Base-by-base conservation (phyloP, 768 basidiomycete genomes). In the Gloeostereum incarnatum region DNA sequence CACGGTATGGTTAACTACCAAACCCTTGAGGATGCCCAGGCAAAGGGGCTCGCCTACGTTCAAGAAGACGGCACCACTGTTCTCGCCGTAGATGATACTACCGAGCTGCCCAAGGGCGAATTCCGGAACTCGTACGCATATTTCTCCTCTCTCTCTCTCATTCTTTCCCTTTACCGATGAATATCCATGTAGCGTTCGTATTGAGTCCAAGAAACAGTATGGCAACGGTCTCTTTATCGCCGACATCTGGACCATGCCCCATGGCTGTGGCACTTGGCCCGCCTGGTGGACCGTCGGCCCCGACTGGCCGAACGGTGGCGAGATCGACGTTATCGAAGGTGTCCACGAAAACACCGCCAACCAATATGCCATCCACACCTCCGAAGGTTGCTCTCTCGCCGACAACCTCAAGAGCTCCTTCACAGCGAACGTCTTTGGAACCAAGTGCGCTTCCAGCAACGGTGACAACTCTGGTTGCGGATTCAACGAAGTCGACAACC, bases 281-380 rank as follows among this genome's bases (percentile, higher is more conserved):
- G 71, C 69, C 13, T 71, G 25, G 13, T 44, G 43, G 43, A 35
- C 43, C 24, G 38, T 44, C 6, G 43, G 43, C 13, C 38, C 38
- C 32, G 31, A 44, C 27, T 44, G 43, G 43, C 43, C 43, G 4
- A 21, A 34, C 31, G 24, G 33, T 26, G 77, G 75, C n/a, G 82
- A 87, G 54, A 78, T 85, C 33, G 86, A 88, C 49, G 69, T 84
- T 36, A 52, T 87, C 6, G 86, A 89, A 50, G 80, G 81, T 13
- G 81, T 87, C 38, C 73, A 87, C 47, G 49, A 68, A 18, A 66
- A 72, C 49, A 43, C 56, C 1, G 59, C 53, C 20, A 85, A 88
- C 46, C 79, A 77, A 42, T 71, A 73, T 54, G 75, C 82, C 1
- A 62, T 86, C 4, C 85, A 87, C 53, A 78, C 71, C 14, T 60